Percentiles rank a stretch among this genome's conserved stretches.
Evolutionary conservation across 2,329 filamentous ascomycete species (phyloP).

Genomic region (Penicillium sp.): DNA sequence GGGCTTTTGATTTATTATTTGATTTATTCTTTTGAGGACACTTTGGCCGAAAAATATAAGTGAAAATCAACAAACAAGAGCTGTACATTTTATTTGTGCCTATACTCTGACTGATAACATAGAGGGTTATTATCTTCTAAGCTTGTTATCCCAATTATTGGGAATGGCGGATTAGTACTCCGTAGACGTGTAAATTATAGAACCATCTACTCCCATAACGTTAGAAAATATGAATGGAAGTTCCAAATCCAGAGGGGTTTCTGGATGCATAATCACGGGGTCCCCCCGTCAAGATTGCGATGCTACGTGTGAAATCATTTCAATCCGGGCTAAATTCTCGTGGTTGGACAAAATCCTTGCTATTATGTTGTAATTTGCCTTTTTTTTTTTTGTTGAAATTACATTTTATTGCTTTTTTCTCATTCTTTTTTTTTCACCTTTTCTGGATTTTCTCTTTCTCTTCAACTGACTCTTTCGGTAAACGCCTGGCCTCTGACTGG

Average conservation of each 20-base stretch:
- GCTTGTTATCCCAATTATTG: not conserved
- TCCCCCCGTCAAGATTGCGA: constrained; percentile 4
- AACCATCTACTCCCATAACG: too few species aligned
- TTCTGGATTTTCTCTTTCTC: constrained; percentile 3
- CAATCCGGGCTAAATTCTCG: constrained; percentile 3
- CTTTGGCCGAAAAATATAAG: not conserved
- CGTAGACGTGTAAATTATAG: not conserved
- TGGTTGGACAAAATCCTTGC: constrained; percentile 3
- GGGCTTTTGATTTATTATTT: not conserved
- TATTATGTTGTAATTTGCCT: not conserved
- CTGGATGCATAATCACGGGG: constrained; percentile 9
- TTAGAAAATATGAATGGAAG: not conserved
- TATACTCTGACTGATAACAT: not conserved
- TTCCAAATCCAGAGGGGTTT: not conserved
- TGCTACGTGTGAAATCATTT: constrained; percentile 12
- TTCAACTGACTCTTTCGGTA: constrained; percentile 20
- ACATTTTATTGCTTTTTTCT: not conserved
- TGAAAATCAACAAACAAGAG: not conserved
- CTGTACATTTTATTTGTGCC: not conserved
- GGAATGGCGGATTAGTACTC: not conserved
- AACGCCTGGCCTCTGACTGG: constrained; percentile 10
- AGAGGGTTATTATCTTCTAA: not conserved
- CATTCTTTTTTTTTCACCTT: constrained; percentile 8
- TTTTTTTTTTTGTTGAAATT: not conserved
- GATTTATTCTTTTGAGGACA: not conserved